Evolutionary conservation across 225 moss, liverwort and hornwort genomes (phyloP), one percentile per base, ranked within the genome.

Genomic region (Antitrichia curtipendula): DNA sequence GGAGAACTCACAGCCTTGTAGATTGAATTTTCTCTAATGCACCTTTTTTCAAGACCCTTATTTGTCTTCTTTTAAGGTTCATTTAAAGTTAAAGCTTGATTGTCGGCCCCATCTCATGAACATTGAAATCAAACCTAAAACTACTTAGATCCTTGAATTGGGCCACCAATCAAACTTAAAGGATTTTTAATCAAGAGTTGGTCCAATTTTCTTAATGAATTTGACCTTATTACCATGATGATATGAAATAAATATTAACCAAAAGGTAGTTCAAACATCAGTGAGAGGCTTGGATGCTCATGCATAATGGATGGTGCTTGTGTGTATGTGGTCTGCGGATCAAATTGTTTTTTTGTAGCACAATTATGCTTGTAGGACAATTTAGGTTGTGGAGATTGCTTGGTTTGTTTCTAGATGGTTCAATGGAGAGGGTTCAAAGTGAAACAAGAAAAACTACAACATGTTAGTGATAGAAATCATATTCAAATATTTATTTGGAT

Each of bases 381-480:
- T 0, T 24, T 5, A 72, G 29, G 7, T 5, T 27, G 0, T 29
- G 0, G 7, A 45, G 12, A 32, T 29, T 20, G 5, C 0, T 47
- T 32, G 12, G 12, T 47, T 12, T 47, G 12, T 32, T 49, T 2
- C 12, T 4, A 28, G 0, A 32, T 75, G 32, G 2, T 75, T 75
- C 3, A 3, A 50, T 50, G 13, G 11, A 43, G 45, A 45, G 47
- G 10, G 7, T 12, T 50, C 50, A 34, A 49, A 0, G 3, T 50
- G 3, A 49, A 47, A 34, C 8, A 50, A 50, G 13, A 50, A 45
- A 50, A 34, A 50, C 7, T 13, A 50, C 0, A 0, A 7, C 3
- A 32, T 32, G 20, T 21, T 32, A 13, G 8, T 31, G 21, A 3
- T 49, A 32, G 5, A 49, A 32, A 75, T 21, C 3, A 32, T 50